These are phyloP conservation scores for Rhodamnia argentea DNA, from an alignment of 345 rosid genomes.

Conservation along the genomic window DNA sequence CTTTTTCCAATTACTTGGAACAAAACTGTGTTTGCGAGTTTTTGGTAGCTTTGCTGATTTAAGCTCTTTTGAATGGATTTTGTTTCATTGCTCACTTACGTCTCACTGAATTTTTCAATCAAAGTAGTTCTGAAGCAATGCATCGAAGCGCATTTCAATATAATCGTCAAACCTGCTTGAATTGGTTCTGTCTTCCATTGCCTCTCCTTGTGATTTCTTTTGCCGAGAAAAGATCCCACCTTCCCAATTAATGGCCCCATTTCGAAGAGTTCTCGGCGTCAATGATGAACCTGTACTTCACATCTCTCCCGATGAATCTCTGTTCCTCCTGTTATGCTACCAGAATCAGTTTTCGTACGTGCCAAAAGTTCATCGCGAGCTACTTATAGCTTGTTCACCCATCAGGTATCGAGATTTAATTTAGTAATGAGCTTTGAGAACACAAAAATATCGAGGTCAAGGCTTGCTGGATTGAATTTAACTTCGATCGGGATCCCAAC, in stretches of 20 bases:
- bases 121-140: not conserved
- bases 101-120: not conserved
- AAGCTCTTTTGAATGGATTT: not conserved
- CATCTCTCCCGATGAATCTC: constrained; percentile 36
- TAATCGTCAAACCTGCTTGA: not conserved
- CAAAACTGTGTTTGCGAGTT: not conserved
- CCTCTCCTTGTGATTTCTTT: not conserved
- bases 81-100: not conserved
- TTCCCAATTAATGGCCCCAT: not conserved
- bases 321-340: constrained; percentile 70
- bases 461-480: constrained; percentile 65
- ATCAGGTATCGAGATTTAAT: not conserved
- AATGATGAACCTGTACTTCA: constrained; percentile 32
- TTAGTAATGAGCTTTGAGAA: not conserved
- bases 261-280: constrained; percentile 62
- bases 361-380: not conserved
- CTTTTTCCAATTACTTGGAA: not conserved
- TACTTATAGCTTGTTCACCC: not conserved
- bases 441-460: constrained; percentile 27
- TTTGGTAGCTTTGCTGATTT: not conserved
- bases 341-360: constrained; percentile 57
- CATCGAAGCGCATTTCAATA: not conserved
- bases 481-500: constrained; percentile 80
- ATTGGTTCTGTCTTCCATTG: not conserved
- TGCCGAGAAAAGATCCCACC: not conserved